A percentile compares a stretch with the other conserved stretches of the same genome.
Conservation (phyloP, 345 rosid genomes). For the Salix suchowensis region DNA sequence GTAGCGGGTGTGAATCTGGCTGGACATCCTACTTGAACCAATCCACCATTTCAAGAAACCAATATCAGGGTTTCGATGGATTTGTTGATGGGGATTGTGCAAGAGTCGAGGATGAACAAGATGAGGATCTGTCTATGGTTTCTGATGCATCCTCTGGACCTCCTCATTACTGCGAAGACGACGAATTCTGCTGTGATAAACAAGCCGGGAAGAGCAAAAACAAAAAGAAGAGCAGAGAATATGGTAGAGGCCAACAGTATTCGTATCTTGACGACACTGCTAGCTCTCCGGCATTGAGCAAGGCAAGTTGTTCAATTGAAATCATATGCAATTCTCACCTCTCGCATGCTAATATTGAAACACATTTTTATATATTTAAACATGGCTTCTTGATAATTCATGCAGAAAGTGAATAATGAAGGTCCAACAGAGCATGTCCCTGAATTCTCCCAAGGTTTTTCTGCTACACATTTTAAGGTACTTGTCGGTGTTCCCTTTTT, state of each 20-base stretch:
- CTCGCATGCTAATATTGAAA: not conserved
- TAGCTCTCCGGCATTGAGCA: slow-evolving; percentile 48
- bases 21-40: slow-evolving; percentile 77
- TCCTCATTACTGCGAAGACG: slow-evolving; percentile 41
- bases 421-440: slow-evolving; percentile 31
- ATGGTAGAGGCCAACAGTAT: slow-evolving; percentile 30
- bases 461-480: slow-evolving; percentile 48
- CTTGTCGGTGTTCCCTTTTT: not conserved
- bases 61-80: slow-evolving; percentile 25
- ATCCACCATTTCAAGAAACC: slow-evolving; percentile 36
- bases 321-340: not conserved
- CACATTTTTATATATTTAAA: not conserved
- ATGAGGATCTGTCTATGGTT: slow-evolving; percentile 71
- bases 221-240: slow-evolving; percentile 35
- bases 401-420: slow-evolving; percentile 35
- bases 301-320: slow-evolving; percentile 34
- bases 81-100: slow-evolving; percentile 15
- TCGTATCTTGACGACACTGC: slow-evolving; percentile 75
- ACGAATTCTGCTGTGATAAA: slow-evolving; percentile 29
- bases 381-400: slow-evolving; percentile 11
- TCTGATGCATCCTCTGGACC: slow-evolving; percentile 93
- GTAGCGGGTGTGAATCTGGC: slow-evolving; percentile 72
- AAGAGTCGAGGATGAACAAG: slow-evolving; percentile 24
- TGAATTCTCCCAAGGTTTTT: slow-evolving; percentile 44
- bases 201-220: slow-evolving; percentile 27